Conservation (phyloP, 2,329 filamentous ascomycete species). For the Metarhizium humberi region DNA sequence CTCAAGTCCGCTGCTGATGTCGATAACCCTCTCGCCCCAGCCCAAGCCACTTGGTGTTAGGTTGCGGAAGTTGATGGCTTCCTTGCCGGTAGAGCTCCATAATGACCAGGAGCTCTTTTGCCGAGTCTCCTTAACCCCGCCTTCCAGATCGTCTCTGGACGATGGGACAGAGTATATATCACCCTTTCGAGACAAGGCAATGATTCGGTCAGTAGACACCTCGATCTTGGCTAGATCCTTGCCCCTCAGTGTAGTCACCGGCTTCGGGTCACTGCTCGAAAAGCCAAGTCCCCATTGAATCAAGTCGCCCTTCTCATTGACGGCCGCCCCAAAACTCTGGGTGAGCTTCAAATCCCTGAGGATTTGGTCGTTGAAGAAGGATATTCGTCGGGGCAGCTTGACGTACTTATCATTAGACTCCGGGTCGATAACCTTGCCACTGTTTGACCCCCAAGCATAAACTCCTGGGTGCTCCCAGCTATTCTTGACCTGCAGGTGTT, state of each 20-base stretch:
- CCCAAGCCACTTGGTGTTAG: slow-evolving; percentile 56
- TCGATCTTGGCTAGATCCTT: slow-evolving; percentile 71
- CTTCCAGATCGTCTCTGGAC: slow-evolving; percentile 59
- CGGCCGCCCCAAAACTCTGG: slow-evolving; percentile 71
- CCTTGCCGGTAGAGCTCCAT: slow-evolving; percentile 37
- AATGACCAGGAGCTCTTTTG: slow-evolving; percentile 58
- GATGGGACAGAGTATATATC: slow-evolving; percentile 78
- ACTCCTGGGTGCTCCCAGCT: slow-evolving; percentile 79
- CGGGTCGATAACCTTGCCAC: slow-evolving; percentile 75
- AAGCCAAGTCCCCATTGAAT: slow-evolving; percentile 86
- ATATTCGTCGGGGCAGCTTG: slow-evolving; percentile 70
- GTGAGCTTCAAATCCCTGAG: slow-evolving; percentile 83
- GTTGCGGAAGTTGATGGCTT: slow-evolving; percentile 58
- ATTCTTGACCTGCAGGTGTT: slow-evolving; percentile 79
- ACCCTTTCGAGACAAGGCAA: slow-evolving; percentile 67
- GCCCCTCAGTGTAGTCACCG: slow-evolving; percentile 64
- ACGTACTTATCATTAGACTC: slow-evolving; percentile 67
- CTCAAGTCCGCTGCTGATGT: slow-evolving; percentile 71
- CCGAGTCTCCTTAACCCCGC: slow-evolving; percentile 54
- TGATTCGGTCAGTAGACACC: slow-evolving; percentile 73
- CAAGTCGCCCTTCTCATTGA: slow-evolving; percentile 79
- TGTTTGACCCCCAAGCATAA: slow-evolving; percentile 89
- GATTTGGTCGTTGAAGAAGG: slow-evolving; percentile 75
- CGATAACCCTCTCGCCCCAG: slow-evolving; percentile 63
- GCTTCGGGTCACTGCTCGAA: slow-evolving; percentile 52